Base-by-base conservation (phyloP, 805 yeast species). In the Sporopachydermia quercuum region DNA sequence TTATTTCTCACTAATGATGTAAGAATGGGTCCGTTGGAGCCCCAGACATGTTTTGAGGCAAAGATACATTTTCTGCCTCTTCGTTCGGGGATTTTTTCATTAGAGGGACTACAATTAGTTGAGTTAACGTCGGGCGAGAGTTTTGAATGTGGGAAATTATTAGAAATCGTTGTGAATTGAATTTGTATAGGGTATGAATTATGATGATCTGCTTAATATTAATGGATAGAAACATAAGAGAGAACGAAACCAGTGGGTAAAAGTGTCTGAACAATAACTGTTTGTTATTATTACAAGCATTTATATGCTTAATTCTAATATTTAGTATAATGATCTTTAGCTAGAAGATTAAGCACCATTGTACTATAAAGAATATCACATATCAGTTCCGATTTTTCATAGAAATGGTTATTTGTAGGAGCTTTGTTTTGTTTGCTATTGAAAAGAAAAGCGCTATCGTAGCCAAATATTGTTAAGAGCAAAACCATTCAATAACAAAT, bases 161-260 rank as follows among this genome's bases (percentile, higher is more conserved):
- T 82, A 30, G 86, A 80, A 48, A 80, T 82, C 2, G 66, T 76
- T 41, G 84, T 81, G 17, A 42, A n/a, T n/a, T n/a, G n/a, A n/a
- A n/a, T n/a, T n/a, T n/a, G n/a, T n/a, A n/a, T n/a, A n/a, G n/a
- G 5, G 60, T 60, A 5, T 56, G 45, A 46, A 17, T 15, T 15
- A 13, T 23, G 15, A 34, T n/a, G n/a, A n/a, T n/a, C 8, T 34
- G 11, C 36, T 14, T 8, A 15, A 11, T 16, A 34, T 2, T 4
- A 33, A 15, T 14, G n/a, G 8, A 16, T 30, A 16, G 16, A n/a
- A 8, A 16, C 8, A 15, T 36, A 36, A n/a, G 8, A 15, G 36
- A 18, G 6, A 15, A 36, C 19, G 34, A 13, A 16, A 16, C 15
- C 15, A 37, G 15, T 37, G 5, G 15, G 15, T 15, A 16, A 15